Evolutionary conservation across 2,329 filamentous ascomycete genomes (phyloP).

Genomic region (Pestalotiopsis sp.): DNA sequence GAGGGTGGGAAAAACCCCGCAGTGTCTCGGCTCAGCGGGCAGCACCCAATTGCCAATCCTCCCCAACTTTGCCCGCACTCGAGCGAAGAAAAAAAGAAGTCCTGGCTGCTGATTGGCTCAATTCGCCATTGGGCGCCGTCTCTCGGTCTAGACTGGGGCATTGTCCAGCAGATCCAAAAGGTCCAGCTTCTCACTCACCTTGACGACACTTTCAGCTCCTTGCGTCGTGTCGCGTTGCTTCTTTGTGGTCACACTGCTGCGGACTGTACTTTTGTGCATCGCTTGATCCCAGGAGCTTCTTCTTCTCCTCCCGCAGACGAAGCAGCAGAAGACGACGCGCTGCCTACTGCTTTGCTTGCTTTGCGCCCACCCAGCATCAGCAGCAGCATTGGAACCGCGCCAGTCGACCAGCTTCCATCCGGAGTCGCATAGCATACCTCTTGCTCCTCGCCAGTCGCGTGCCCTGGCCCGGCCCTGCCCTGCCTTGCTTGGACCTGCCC

Average conservation of each 20-base stretch:
- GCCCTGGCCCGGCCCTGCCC: not conserved
- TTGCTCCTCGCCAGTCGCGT: not conserved
- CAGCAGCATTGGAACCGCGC: not conserved
- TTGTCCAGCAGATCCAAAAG: not conserved
- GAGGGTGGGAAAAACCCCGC: not conserved
- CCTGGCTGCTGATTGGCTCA: constrained; percentile 1
- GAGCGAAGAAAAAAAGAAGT: not conserved
- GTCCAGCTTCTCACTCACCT: not conserved
- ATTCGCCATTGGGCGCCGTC: not conserved
- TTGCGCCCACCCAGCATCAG: not conserved
- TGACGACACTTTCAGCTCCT: not conserved
- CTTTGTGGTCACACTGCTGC: not conserved
- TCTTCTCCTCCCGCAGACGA: not conserved
- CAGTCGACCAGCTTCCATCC: not conserved
- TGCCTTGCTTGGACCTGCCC: not conserved
- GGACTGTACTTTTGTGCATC: not conserved
- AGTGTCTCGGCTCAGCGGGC: not conserved
- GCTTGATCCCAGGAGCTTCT: not conserved
- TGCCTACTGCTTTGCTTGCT: not conserved
- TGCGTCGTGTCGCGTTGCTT: not conserved
- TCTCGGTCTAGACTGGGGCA: not conserved
- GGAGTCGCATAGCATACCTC: not conserved
- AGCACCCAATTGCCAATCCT: not conserved
- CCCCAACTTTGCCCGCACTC: not conserved
- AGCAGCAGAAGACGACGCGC: too few species aligned